These are phyloP conservation scores for Chondrus crispus DNA, from an alignment of 23 red algal genomes.

Conservation along the genomic window DNA sequence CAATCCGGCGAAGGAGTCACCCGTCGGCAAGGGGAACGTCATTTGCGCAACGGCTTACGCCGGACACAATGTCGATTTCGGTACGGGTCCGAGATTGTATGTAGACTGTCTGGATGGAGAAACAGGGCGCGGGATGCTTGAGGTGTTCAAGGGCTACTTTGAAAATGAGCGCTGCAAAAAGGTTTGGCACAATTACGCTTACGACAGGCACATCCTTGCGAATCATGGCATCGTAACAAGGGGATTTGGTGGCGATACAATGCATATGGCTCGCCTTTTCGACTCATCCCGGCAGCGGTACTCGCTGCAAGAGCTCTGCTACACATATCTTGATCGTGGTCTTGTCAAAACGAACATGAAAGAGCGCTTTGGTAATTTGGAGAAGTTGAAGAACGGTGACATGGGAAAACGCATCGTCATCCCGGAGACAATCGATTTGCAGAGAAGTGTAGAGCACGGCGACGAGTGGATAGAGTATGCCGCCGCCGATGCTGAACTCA, in stretches of 20 bases:
- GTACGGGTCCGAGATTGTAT: conserved; percentile 61
- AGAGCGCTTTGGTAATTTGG: conserved; percentile 43
- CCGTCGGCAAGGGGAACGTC: conserved; percentile 63
- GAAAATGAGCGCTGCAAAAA: conserved; percentile 49
- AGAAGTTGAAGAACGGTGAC: conserved; percentile 27
- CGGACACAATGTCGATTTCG: conserved; percentile 68
- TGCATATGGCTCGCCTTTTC: conserved; percentile 86
- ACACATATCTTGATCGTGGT: conserved; percentile 16
- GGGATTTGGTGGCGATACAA: conserved; percentile 90
- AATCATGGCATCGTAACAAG: conserved; percentile 73
- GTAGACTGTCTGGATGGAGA: conserved; percentile 63
- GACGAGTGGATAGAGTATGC: conserved; percentile 84
- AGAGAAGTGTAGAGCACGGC: conserved; percentile 2
- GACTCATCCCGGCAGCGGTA: conserved; percentile 64
- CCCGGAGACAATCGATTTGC: conserved; percentile 49
- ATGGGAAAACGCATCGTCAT: conserved; percentile 61
- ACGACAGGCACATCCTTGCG: conserved; percentile 69
- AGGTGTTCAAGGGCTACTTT: conserved; percentile 72
- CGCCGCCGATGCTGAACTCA: conserved; percentile 74
- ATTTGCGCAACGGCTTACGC: conserved; percentile 80
- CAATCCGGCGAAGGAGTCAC: conserved; percentile 58
- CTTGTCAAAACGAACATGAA: conserved; percentile 46
- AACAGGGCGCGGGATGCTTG: background rate
- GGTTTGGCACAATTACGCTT: conserved; percentile 96
- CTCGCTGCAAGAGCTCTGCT: conserved; percentile 58